phyloP scores from a whole-genome alignment of 1,284 basidiomycete species.

The Fomitiporia mediterranea region DNA sequence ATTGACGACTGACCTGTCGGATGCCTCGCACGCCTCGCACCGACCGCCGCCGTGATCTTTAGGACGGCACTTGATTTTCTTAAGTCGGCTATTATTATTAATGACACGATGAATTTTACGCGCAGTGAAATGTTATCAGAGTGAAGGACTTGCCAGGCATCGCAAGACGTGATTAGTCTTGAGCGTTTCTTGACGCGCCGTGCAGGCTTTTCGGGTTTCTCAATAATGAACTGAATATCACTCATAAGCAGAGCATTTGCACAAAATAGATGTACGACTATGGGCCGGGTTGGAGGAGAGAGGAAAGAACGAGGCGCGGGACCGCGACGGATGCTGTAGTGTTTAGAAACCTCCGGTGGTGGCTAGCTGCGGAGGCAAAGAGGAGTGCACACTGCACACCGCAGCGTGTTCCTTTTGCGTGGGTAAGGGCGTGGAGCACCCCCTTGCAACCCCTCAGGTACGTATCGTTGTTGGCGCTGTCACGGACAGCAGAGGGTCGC shows the following conservation, averaged over 20 bases:
- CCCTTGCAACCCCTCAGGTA: too few species aligned
- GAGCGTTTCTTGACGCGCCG: slow-evolving; percentile 10
- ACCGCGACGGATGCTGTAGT: not conserved
- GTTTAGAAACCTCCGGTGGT: too few species aligned
- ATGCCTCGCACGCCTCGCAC: slow-evolving; percentile 11
- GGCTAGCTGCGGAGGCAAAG: too few species aligned
- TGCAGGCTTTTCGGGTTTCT: slow-evolving; percentile 10
- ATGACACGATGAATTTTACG: not conserved
- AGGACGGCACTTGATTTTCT: slow-evolving; percentile 15
- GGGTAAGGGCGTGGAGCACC: too few species aligned
- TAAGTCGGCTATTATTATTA: slow-evolving; percentile 3
- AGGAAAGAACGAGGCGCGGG: not conserved
- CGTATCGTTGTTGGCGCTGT: too few species aligned
- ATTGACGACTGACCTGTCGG: not conserved
- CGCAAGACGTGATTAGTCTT: slow-evolving; percentile 16
- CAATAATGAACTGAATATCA: slow-evolving; percentile 15
- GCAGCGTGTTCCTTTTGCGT: too few species aligned
- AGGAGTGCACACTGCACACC: too few species aligned
- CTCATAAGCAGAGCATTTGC: not conserved
- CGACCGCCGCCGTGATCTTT: slow-evolving; percentile 1
- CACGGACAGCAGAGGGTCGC: too few species aligned
- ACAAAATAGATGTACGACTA: not conserved
- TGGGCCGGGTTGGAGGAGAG: not conserved
- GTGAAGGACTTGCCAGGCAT: slow-evolving; percentile 12
- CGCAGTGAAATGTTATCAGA: not conserved